Conservation (phyloP, 495 filamentous ascomycete species). For the Cenococcum geophilum region DNA sequence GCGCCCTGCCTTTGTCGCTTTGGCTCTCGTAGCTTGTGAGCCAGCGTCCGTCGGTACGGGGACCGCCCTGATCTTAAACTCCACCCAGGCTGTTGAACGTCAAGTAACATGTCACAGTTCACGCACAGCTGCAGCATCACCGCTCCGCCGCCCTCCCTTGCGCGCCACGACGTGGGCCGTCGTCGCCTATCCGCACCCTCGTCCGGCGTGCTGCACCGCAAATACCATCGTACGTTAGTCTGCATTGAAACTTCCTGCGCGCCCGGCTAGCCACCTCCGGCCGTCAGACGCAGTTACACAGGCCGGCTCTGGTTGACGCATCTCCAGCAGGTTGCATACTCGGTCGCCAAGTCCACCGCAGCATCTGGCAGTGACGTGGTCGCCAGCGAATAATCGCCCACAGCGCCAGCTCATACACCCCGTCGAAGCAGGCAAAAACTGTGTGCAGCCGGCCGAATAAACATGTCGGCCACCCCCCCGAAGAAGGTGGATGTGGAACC, state of each 20-base stretch:
- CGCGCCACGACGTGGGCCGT: slow-evolving; percentile 1
- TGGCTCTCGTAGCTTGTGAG: not conserved
- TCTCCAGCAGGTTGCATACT: slow-evolving; percentile 23
- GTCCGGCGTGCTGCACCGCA: not conserved
- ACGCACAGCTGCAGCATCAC: not conserved
- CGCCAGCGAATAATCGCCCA: slow-evolving; percentile 38
- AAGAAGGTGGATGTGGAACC: slow-evolving; percentile 85
- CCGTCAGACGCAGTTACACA: slow-evolving; percentile 20
- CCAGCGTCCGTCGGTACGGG: not conserved
- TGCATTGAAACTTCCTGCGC: slow-evolving; percentile 8
- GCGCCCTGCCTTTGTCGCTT: too few relatives aligned
- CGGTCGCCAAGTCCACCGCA: slow-evolving; percentile 13
- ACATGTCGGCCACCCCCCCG: slow-evolving; percentile 87
- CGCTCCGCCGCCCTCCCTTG: slow-evolving; percentile 1
- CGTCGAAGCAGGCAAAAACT: slow-evolving; percentile 33
- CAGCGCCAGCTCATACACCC: slow-evolving; percentile 33
- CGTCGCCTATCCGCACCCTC: not conserved
- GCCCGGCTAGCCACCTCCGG: slow-evolving; percentile 25
- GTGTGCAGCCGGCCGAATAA: slow-evolving; percentile 62
- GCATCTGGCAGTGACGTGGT: slow-evolving; percentile 31
- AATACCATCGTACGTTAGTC: slow-evolving; percentile 9
- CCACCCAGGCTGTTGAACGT: not conserved
- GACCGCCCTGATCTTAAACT: not conserved
- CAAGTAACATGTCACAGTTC: slow-evolving; percentile 4
- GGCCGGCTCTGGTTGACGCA: slow-evolving; percentile 8